A percentile compares a stretch with the other conserved stretches of the same genome.
These are phyloP conservation scores for Phyllosticta citribraziliensis DNA, from an alignment of 2,329 filamentous ascomycete genomes.

Conservation along the genomic window DNA sequence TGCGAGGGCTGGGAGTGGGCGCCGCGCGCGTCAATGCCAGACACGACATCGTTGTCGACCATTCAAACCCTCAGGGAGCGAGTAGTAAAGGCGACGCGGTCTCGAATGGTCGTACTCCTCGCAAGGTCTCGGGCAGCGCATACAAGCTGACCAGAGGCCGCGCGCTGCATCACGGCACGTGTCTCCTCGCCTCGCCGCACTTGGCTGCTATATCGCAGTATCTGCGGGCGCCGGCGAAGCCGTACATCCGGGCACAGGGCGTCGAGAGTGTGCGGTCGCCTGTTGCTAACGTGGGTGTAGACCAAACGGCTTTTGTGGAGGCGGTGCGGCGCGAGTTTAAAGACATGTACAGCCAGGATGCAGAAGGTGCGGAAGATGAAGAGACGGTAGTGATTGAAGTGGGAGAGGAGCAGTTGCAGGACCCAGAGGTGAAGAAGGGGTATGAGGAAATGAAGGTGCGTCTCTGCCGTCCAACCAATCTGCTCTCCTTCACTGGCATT, in stretches of 20 bases:
- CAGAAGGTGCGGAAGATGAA: slow-evolving; percentile 25
- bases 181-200: slow-evolving; percentile 69
- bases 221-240: slow-evolving; percentile 66
- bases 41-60: slow-evolving; percentile 83
- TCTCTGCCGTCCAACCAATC: neutral
- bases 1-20: slow-evolving; percentile 49
- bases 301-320: slow-evolving; percentile 33
- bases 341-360: slow-evolving; percentile 46
- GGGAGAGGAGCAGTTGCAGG: slow-evolving; percentile 42
- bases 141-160: slow-evolving; percentile 81
- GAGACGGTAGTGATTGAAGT: slow-evolving; percentile 36
- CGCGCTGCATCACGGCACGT: slow-evolving; percentile 88
- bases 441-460: slow-evolving; percentile 43
- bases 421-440: slow-evolving; percentile 50
- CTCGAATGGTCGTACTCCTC: slow-evolving; percentile 22
- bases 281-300: slow-evolving; percentile 66
- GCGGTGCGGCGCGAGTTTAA: slow-evolving; percentile 50
- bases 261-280: slow-evolving; percentile 86
- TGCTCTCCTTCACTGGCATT: slow-evolving; percentile 14
- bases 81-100: slow-evolving; percentile 17
- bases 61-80: slow-evolving; percentile 13
- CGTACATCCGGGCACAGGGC: slow-evolving; percentile 69
- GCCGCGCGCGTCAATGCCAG: slow-evolving; percentile 71
- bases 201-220: slow-evolving; percentile 58
- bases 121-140: slow-evolving; percentile 87